Conservation (phyloP, 2,329 filamentous ascomycete genomes). For the Trichoderma guizhouense region DNA sequence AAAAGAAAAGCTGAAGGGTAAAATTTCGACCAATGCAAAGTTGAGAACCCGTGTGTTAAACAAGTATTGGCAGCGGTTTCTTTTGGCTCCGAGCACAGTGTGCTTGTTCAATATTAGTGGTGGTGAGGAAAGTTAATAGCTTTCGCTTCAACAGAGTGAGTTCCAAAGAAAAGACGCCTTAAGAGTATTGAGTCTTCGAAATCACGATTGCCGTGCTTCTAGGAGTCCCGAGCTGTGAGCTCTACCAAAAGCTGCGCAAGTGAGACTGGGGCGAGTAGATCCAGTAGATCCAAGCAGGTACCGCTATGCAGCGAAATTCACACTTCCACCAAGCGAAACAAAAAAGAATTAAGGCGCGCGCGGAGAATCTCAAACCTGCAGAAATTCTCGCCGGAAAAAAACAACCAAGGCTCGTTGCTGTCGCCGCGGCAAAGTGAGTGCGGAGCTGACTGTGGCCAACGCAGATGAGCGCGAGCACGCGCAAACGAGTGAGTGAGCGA, state of each 20-base stretch:
- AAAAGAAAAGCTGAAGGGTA: neutral
- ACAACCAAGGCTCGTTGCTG: neutral
- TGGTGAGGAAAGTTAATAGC: neutral
- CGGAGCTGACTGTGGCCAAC: neutral
- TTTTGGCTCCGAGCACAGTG: neutral
- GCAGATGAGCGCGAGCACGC: slow-evolving; percentile 4
- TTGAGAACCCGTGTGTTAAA: neutral
- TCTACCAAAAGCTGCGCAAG: neutral
- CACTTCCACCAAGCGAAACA: neutral
- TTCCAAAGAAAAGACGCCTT: neutral
- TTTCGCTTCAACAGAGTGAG: neutral
- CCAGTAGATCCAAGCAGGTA: neutral
- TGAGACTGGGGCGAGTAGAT: neutral
- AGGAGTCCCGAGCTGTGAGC: neutral
- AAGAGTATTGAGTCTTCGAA: neutral
- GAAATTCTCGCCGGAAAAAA: neutral
- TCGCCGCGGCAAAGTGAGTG: neutral
- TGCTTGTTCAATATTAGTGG: neutral
- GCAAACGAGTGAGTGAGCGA: slow-evolving; percentile 10
- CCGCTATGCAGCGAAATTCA: slow-evolving; percentile 3
- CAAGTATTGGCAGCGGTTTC: neutral
- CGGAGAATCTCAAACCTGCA: neutral
- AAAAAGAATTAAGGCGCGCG: neutral
- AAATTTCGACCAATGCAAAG: neutral
- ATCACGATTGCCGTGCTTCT: neutral